Conservation (phyloP, 1,284 basidiomycete species). For the Cutaneotrichosporon arboriforme region DNA sequence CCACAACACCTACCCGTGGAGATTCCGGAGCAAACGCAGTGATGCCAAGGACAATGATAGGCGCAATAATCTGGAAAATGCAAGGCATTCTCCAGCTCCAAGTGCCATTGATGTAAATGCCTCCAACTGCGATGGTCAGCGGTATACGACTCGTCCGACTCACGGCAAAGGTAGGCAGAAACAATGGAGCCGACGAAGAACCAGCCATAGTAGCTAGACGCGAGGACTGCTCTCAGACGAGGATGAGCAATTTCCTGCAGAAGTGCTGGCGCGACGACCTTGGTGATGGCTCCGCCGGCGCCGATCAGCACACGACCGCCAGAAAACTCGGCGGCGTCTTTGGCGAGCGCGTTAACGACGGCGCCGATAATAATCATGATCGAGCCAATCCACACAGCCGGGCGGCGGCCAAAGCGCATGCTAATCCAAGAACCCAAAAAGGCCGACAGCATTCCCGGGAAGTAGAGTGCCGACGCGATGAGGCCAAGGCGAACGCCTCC, state of each 20-base stretch:
- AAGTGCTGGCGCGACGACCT: slow-evolving; percentile 18
- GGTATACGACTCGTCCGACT: slow-evolving; percentile 2
- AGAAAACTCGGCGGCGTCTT: slow-evolving; percentile 14
- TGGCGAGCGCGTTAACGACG: slow-evolving; percentile 26
- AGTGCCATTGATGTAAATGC: slow-evolving; percentile 11
- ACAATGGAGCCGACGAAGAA: slow-evolving; percentile 14
- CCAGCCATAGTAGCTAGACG: slow-evolving; percentile 10
- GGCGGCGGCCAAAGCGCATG: slow-evolving; percentile 20
- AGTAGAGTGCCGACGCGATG: slow-evolving; percentile 23
- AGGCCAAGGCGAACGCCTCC: slow-evolving; percentile 24
- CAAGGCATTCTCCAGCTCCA: slow-evolving; percentile 21
- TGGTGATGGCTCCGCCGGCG: slow-evolving; percentile 28
- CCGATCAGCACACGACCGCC: slow-evolving; percentile 25
- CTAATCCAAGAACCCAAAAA: slow-evolving; percentile 23
- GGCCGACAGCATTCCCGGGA: slow-evolving; percentile 24
- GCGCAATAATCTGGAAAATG: slow-evolving; percentile 12
- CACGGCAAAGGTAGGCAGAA: slow-evolving; percentile 6
- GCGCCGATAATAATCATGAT: slow-evolving; percentile 25
- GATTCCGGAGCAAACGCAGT: slow-evolving; percentile 38
- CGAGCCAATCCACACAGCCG: slow-evolving; percentile 24
- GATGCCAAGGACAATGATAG: slow-evolving; percentile 10
- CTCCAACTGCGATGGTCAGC: slow-evolving; percentile 9
- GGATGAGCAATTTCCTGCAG: slow-evolving; percentile 28
- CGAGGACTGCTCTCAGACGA: slow-evolving; percentile 20
- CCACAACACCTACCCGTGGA: slow-evolving; percentile 18